phyloP scores from a whole-genome alignment of 805 yeast species.

The Metschnikowia matae region DNA sequence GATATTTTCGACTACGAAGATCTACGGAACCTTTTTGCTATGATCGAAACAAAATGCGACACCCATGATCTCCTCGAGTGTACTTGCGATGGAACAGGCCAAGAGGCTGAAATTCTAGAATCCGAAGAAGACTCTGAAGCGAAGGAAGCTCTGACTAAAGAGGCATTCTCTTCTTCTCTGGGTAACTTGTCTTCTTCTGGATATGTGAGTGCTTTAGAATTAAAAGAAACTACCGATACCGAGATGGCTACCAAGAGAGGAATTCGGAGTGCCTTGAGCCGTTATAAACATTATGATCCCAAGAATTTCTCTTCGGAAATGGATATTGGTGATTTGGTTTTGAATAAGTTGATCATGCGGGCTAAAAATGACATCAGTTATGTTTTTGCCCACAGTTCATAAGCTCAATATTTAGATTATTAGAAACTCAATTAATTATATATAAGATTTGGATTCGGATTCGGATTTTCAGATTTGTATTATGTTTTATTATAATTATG shows the following conservation, averaged over 20 bases:
- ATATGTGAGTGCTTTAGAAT: slow-evolving; percentile 59
- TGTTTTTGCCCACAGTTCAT: slow-evolving; percentile 10
- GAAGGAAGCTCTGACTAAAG: neutral
- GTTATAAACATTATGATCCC: slow-evolving; percentile 64
- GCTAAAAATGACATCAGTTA: slow-evolving; percentile 12
- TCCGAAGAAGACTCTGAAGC: slow-evolving; percentile 8
- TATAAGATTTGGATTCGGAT: too few species aligned
- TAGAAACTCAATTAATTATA: too few species aligned
- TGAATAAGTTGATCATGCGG: slow-evolving; percentile 9
- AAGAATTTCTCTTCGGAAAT: neutral
- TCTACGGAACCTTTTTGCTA: slow-evolving; percentile 68
- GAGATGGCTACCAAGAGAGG: slow-evolving; percentile 33
- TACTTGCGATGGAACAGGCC: slow-evolving; percentile 46
- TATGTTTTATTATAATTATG: neutral
- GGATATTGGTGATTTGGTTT: slow-evolving; percentile 14
- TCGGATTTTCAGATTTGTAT: too few species aligned
- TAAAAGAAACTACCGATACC: slow-evolving; percentile 25
- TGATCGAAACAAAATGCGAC: slow-evolving; percentile 50
- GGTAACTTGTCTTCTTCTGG: slow-evolving; percentile 12
- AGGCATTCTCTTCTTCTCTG: neutral
- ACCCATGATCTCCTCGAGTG: slow-evolving; percentile 78
- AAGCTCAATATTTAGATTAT: too few species aligned
- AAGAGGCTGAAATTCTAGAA: slow-evolving; percentile 17
- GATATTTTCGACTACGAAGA: slow-evolving; percentile 68
- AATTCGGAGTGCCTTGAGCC: slow-evolving; percentile 55